phyloP scores from a whole-genome alignment of 176 grass and related monocot genomes.

The Carex myosuroides region DNA sequence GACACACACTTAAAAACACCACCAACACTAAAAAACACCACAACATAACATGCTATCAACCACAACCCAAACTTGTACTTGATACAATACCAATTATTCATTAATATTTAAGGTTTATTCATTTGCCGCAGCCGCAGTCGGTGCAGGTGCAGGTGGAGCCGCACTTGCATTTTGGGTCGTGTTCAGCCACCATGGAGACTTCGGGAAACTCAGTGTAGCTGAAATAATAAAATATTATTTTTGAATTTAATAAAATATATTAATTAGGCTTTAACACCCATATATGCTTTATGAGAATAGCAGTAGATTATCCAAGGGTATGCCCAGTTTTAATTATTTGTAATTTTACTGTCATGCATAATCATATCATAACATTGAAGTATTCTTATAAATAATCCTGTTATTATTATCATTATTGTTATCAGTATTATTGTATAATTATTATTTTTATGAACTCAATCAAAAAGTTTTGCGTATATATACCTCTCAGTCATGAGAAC shows the following conservation, averaged over 20 bases:
- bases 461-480: constrained; percentile 17
- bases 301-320: not conserved
- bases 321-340: not conserved
- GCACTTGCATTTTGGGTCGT: constrained; percentile 52
- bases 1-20: constrained; percentile 5
- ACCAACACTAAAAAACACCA: not conserved
- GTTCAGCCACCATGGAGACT: constrained; percentile 24
- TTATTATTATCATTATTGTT: not conserved
- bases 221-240: not conserved
- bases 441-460: not conserved
- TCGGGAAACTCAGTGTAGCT: constrained; percentile 40
- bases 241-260: not conserved
- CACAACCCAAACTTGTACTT: constrained; percentile 15
- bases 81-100: not conserved
- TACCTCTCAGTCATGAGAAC: constrained; percentile 58
- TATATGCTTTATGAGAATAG: not conserved
- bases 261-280: not conserved
- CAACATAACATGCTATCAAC: constrained; percentile 3
- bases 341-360: not conserved
- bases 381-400: not conserved
- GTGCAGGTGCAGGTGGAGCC: constrained; percentile 54
- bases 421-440: not conserved
- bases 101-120: constrained; percentile 17
- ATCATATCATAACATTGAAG: not conserved
- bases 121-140: constrained; percentile 45